Evolutionary conservation across 345 rosid genomes (phyloP).

Genomic region (Eucalyptus globulus): DNA sequence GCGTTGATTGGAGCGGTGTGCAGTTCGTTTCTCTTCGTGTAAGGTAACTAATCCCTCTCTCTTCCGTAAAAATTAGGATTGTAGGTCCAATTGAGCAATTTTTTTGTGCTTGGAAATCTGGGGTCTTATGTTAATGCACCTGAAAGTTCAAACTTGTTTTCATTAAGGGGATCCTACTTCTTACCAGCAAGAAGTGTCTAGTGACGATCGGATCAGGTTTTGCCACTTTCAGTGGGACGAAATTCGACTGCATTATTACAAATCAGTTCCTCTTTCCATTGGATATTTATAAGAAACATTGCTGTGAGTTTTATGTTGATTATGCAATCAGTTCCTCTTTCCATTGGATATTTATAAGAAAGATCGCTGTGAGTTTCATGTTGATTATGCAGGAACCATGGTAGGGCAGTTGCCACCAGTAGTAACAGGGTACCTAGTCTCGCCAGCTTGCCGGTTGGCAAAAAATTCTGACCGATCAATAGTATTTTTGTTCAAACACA

Average conservation of each 20-base stretch:
- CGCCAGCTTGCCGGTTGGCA: too few relatives aligned
- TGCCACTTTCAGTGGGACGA: background rate
- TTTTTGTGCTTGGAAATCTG: background rate
- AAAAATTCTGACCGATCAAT: too few relatives aligned
- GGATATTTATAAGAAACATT: background rate
- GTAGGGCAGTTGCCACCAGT: background rate
- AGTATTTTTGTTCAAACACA: too few relatives aligned
- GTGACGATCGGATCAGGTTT: background rate
- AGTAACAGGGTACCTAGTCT: background rate
- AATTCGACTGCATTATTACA: background rate
- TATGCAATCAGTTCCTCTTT: background rate
- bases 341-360: background rate
- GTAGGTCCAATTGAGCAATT: background rate
- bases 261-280: background rate
- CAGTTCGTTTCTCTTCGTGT: background rate
- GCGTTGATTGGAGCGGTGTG: background rate
- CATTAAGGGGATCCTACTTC: background rate
- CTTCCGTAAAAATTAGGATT: background rate
- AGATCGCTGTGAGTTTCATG: background rate
- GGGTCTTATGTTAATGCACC: background rate
- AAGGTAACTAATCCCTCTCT: background rate
- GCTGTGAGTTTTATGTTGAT: background rate
- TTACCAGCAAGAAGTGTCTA: background rate
- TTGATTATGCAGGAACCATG: background rate
- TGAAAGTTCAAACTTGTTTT: background rate